Base-by-base conservation (phyloP, 202 grass and related monocot species). In the Miscanthus sacchariflorus region DNA sequence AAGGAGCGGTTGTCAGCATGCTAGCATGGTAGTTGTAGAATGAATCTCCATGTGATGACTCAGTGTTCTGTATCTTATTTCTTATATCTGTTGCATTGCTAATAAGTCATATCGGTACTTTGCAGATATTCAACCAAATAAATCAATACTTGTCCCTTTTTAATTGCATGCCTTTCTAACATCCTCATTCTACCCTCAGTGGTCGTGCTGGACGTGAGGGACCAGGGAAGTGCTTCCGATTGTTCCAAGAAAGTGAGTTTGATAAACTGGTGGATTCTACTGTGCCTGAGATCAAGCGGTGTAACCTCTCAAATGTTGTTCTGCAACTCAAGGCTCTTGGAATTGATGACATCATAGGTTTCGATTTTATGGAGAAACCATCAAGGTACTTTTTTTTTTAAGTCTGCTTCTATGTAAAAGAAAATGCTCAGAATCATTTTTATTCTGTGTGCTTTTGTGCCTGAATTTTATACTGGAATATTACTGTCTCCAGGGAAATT, bases 281-380 rank as follows among this genome's bases (percentile, higher is more conserved):
- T n/a, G 77, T 96, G 68, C 94, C 94, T 81, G 96, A 98, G 88
- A 98, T 98, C 83, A 96, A 96, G 74, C 86, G 94, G 45, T 98
- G 96, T 87, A 98, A 96, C 81, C 93, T 98, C 15, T 80, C 96
- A 61, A 96, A 98, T 89, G 89, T 98, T 84, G 94, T 98, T 33
- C 87, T 98, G 74, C 96, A 96, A 72, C 92, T 98, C 19, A 98
- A 98, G 89, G 94, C 96, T 89, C 93, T 98, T 74, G 94, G 89
- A 75, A 93, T 98, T 84, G 94, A 98, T 91, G 93, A 98, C 54
- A 98, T 96, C 64, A 89, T 96, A 71, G 96, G 94, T 73, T 98
- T 98, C 23, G 94, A 98, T 93, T 96, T 96, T 83, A 98, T 98
- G 91, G 96, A 98, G 81, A 98, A 98, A 75, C 96, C 96, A 84